Conservation (phyloP, 2,329 filamentous ascomycete genomes). For the Chaetomiaceae sp. region DNA sequence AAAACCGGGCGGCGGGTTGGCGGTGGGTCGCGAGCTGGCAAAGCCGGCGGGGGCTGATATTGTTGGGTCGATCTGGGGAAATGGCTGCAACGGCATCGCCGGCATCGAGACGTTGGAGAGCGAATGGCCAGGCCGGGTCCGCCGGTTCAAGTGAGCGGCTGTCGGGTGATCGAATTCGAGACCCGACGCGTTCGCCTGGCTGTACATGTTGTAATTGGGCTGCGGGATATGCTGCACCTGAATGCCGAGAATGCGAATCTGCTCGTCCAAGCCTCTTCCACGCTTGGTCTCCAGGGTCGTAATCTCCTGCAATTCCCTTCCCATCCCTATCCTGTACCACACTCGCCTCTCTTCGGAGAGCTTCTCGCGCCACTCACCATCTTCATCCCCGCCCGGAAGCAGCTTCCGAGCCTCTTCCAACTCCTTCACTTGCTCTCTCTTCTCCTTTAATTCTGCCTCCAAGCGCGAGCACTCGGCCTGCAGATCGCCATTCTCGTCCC, state of each 20-base stretch:
- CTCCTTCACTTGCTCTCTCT: slow-evolving; percentile 65
- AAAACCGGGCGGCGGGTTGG: slow-evolving; percentile 45
- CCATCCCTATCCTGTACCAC: slow-evolving; percentile 50
- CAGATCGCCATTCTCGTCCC: slow-evolving; percentile 53
- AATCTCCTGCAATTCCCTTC: slow-evolving; percentile 49
- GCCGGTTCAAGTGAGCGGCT: slow-evolving; percentile 42
- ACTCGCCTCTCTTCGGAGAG: slow-evolving; percentile 50
- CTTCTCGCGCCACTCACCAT: slow-evolving; percentile 51
- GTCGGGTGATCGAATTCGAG: slow-evolving; percentile 45
- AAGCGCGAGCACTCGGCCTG: slow-evolving; percentile 62
- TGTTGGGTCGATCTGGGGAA: slow-evolving; percentile 38
- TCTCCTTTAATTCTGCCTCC: slow-evolving; percentile 69
- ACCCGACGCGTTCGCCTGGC: slow-evolving; percentile 41
- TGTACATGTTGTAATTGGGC: slow-evolving; percentile 38
- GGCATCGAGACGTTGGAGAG: slow-evolving; percentile 40
- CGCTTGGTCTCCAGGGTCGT: slow-evolving; percentile 46
- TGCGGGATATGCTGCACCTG: slow-evolving; percentile 40
- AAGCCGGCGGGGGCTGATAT: slow-evolving; percentile 45
- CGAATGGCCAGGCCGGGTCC: slow-evolving; percentile 47
- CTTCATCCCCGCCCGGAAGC: slow-evolving; percentile 57
- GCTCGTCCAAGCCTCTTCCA: slow-evolving; percentile 43
- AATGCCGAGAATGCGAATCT: slow-evolving; percentile 44
- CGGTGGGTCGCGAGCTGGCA: slow-evolving; percentile 36
- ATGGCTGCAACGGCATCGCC: slow-evolving; percentile 32
- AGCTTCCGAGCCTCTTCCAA: slow-evolving; percentile 67